These are phyloP conservation scores for Aspergillus arachidicola DNA, from an alignment of 2,329 filamentous ascomycete genomes.

Conservation along the genomic window DNA sequence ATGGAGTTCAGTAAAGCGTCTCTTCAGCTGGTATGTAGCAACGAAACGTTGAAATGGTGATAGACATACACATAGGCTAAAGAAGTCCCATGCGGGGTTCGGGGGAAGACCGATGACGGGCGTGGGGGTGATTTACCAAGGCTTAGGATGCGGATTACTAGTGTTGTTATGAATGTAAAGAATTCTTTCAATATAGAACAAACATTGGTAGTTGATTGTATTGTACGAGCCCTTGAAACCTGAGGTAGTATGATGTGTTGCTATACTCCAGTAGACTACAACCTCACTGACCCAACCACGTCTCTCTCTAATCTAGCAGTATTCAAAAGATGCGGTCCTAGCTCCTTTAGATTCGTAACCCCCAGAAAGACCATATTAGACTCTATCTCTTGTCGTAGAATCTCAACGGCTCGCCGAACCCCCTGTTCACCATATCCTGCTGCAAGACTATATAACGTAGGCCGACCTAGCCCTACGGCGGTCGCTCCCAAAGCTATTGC, in stretches of 20 bases:
- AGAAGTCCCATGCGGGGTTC: constrained; percentile 9
- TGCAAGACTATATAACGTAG: constrained; percentile 61
- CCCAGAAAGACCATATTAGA: constrained; percentile 39
- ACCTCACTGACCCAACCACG: constrained; percentile 32
- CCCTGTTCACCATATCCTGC: constrained; percentile 59
- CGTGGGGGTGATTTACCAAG: constrained; percentile 4
- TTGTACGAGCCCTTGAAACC: background rate
- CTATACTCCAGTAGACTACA: constrained; percentile 18
- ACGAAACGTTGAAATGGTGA: background rate
- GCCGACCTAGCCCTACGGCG: constrained; percentile 65
- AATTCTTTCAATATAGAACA: background rate
- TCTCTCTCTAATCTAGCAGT: constrained; percentile 34
- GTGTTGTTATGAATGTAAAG: background rate
- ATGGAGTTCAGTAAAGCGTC: background rate
- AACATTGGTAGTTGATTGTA: background rate
- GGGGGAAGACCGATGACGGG: constrained; percentile 3
- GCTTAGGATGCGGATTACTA: background rate
- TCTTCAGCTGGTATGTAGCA: background rate
- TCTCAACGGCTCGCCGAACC: constrained; percentile 49
- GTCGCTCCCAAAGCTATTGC: constrained; percentile 66
- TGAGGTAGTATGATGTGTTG: background rate
- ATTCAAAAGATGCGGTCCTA: constrained; percentile 36
- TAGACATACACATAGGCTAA: background rate
- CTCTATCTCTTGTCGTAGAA: constrained; percentile 37
- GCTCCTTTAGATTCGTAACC: constrained; percentile 28